Evolutionary conservation across 73 alveolate genomes (phyloP).

Genomic region (Blepharisma japonicum): DNA sequence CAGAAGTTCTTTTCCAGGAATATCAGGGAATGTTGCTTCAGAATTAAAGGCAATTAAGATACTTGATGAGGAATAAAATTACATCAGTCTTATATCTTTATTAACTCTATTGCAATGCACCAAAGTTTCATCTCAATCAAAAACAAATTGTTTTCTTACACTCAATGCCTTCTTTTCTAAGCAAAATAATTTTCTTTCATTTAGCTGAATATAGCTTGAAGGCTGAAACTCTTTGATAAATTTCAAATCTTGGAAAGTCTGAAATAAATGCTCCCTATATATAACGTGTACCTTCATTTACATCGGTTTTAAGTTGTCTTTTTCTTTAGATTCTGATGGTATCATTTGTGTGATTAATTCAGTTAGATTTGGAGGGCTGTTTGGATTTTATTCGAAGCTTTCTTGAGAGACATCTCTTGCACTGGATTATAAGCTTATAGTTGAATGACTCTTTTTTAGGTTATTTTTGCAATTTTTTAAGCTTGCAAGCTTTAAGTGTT

Average conservation of each 20-base stretch:
- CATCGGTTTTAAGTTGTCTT: background rate
- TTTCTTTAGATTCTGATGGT: conserved; percentile 36
- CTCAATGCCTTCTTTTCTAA: conserved; percentile 15
- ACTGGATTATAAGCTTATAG: too few species aligned
- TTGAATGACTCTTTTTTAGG: too few species aligned
- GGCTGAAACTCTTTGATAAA: conserved; percentile 7
- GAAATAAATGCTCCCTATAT: conserved; percentile 23
- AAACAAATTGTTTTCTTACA: conserved; percentile 14
- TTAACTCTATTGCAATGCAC: conserved; percentile 31
- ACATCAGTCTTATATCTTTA: background rate
- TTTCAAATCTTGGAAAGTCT: conserved; percentile 29
- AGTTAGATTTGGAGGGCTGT: too few species aligned
- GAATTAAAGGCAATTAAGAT: conserved; percentile 82
- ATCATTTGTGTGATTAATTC: conserved; percentile 54
- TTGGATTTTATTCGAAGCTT: too few species aligned
- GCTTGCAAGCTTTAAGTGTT: too few species aligned
- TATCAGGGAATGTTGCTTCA: conserved; percentile 58
- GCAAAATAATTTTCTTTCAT: background rate
- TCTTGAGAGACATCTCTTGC: too few species aligned
- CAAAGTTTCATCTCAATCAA: conserved; percentile 32
- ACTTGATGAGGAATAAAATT: background rate
- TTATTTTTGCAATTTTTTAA: too few species aligned
- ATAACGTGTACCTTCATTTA: background rate
- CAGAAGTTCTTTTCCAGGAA: conserved; percentile 72
- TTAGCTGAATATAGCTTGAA: background rate